Conservation (phyloP, 176 grass and related monocot species). For the Avena atlantica region DNA sequence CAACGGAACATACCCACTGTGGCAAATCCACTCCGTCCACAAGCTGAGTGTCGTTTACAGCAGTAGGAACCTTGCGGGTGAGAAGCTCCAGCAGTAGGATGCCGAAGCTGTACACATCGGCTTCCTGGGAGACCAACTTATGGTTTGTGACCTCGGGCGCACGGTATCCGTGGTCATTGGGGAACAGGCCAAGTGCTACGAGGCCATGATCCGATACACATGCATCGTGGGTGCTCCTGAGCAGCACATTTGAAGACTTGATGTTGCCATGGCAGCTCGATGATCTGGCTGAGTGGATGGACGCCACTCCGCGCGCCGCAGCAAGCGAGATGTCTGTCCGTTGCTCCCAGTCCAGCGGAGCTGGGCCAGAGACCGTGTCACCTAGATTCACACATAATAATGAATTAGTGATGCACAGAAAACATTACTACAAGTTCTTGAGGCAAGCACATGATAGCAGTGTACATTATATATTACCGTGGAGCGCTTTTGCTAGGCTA, state of each 20-base stretch:
- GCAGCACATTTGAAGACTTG: constrained; percentile 44
- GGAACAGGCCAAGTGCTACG: neutral
- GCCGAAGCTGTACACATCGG: neutral
- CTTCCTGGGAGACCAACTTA: neutral
- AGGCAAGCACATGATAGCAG: no score
- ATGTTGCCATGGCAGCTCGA: constrained; percentile 33
- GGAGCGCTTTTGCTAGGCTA: constrained; percentile 54
- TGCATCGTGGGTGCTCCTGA: constrained; percentile 27
- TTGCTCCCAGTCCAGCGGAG: constrained; percentile 35
- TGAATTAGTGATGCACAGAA: neutral
- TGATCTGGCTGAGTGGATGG: constrained; percentile 26
- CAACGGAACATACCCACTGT: neutral
- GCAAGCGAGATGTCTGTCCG: constrained; percentile 23
- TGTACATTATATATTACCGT: constrained; percentile 45
- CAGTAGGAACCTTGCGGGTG: neutral
- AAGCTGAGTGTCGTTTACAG: no score
- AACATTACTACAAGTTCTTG: neutral
- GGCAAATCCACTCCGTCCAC: neutral
- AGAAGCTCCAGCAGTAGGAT: constrained; percentile 3
- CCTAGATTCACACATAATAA: neutral
- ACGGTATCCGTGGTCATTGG: neutral
- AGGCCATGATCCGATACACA: constrained; percentile 31
- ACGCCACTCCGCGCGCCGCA: neutral
- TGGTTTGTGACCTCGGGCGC: neutral
- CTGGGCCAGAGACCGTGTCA: neutral